Evolutionary conservation across 495 filamentous ascomycete genomes (phyloP).

Genomic region (Tetracladium setigerum): DNA sequence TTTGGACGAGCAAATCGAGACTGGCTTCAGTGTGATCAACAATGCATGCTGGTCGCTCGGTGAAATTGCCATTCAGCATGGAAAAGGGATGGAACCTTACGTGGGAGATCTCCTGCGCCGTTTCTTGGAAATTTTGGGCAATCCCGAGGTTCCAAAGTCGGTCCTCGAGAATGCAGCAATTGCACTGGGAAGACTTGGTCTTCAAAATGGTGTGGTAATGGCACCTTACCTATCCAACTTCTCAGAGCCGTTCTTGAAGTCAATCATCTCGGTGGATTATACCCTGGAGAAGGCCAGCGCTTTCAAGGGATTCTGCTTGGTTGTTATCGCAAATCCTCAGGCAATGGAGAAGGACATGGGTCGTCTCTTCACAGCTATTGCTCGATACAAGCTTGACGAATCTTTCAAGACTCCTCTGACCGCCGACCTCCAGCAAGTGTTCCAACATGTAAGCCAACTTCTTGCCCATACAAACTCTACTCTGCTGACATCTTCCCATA

Average conservation of each 20-base stretch:
- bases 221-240: constrained; percentile 77
- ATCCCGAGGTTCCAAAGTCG: constrained; percentile 78
- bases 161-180: constrained; percentile 94
- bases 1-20: constrained; percentile 64
- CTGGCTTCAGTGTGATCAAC: constrained; percentile 85
- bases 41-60: constrained; percentile 98
- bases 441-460: constrained; percentile 35
- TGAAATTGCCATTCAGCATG: constrained; percentile 82
- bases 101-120: constrained; percentile 68
- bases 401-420: constrained; percentile 17
- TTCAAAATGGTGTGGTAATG: constrained; percentile 68
- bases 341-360: constrained; percentile 82
- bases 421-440: constrained; percentile 31
- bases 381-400: constrained; percentile 43
- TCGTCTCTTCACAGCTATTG: constrained; percentile 80
- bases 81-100: constrained; percentile 64
- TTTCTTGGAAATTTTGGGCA: constrained; percentile 69
- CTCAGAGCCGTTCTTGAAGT: constrained; percentile 70
- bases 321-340: constrained; percentile 80
- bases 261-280: constrained; percentile 76
- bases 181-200: constrained; percentile 80
- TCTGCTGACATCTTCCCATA: constrained; percentile 27
- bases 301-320: constrained; percentile 78
- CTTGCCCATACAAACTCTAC: neutral
- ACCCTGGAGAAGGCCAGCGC: constrained; percentile 94